These are phyloP conservation scores for Talaromyces albobiverticillius DNA, from an alignment of 2,329 filamentous ascomycete species.

Conservation along the genomic window DNA sequence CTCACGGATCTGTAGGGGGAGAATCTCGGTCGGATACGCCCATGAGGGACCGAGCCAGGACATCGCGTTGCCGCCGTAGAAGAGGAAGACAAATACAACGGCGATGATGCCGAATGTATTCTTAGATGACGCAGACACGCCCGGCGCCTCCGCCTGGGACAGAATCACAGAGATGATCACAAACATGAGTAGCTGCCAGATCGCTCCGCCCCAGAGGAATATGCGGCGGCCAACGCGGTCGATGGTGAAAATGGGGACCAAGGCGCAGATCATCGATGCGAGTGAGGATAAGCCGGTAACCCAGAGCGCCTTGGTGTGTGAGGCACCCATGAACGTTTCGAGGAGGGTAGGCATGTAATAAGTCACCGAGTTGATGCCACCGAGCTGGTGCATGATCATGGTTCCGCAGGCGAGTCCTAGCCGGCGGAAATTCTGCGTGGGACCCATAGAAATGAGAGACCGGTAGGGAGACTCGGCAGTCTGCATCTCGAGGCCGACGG, in stretches of 20 bases:
- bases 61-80: conserved; percentile 31
- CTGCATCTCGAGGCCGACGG: conserved; percentile 41
- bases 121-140: conserved; percentile 22
- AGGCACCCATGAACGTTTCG: conserved; percentile 30
- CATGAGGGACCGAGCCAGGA: conserved; percentile 33
- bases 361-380: conserved; percentile 36
- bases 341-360: conserved; percentile 40
- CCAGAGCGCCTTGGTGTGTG: conserved; percentile 30
- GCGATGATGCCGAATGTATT: conserved; percentile 30
- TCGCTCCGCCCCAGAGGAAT: conserved; percentile 31
- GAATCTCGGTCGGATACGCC: conserved; percentile 32
- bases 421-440: conserved; percentile 35
- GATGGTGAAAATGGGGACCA: conserved; percentile 33
- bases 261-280: conserved; percentile 36
- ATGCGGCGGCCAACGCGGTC: conserved; percentile 34
- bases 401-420: conserved; percentile 33
- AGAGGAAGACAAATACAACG: conserved; percentile 52
- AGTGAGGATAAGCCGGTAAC: conserved; percentile 37
- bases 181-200: conserved; percentile 34
- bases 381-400: conserved; percentile 41
- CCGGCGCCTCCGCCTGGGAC: conserved; percentile 32
- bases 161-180: conserved; percentile 34
- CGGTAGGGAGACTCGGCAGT: conserved; percentile 33
- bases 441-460: conserved; percentile 41
- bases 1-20: conserved; percentile 36